Conservation (phyloP, 805 yeast species). For the Myxozyma monticola region DNA sequence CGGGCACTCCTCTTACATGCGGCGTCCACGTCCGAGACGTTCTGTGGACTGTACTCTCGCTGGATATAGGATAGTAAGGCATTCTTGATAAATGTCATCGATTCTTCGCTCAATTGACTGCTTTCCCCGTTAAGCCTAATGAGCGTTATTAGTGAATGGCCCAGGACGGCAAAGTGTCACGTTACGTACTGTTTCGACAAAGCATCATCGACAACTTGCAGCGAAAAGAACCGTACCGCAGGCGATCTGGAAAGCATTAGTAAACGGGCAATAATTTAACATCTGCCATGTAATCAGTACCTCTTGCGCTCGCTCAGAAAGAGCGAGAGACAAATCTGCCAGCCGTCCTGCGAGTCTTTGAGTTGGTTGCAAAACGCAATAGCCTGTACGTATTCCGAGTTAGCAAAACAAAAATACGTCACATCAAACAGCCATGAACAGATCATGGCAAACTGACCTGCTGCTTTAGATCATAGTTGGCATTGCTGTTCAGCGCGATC, state of each 20-base stretch:
- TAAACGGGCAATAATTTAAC: too few species aligned
- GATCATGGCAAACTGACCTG: conserved; percentile 43
- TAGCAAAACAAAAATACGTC: neutral
- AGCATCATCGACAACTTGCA: conserved; percentile 67
- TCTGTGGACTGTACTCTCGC: conserved; percentile 22
- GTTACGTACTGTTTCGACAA: conserved; percentile 39
- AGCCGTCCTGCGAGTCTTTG: conserved; percentile 48
- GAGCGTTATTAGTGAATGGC: neutral
- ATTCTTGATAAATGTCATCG: conserved; percentile 49
- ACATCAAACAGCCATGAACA: neutral
- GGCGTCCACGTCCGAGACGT: conserved; percentile 15
- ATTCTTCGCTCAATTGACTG: conserved; percentile 44
- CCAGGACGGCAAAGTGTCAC: neutral
- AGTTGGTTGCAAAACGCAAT: conserved; percentile 47
- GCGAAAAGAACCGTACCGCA: conserved; percentile 62
- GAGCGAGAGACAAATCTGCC: conserved; percentile 48
- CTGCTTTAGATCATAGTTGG: conserved; percentile 60
- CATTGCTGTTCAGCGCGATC: conserved; percentile 71
- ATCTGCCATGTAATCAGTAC: too few species aligned
- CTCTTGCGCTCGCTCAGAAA: conserved; percentile 40
- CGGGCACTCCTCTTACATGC: too few species aligned
- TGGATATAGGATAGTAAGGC: conserved; percentile 51
- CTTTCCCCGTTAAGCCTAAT: conserved; percentile 8
- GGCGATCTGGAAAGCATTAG: conserved; percentile 47
- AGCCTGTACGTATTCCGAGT: conserved; percentile 38